Conservation (phyloP, 306 rosid species). For the Delonix regia region DNA sequence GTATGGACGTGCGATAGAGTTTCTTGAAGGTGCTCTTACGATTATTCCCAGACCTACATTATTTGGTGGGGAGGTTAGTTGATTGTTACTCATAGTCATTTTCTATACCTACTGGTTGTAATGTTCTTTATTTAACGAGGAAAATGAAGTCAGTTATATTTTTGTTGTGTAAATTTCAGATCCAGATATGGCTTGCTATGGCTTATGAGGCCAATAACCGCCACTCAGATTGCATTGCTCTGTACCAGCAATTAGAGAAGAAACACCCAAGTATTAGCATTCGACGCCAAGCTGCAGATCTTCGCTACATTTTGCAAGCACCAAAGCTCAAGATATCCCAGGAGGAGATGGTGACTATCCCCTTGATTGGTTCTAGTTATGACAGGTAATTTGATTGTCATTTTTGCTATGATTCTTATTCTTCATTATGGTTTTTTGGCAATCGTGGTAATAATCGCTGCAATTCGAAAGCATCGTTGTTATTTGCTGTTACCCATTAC, state of each 20-base stretch:
- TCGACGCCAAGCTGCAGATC: conserved; percentile 92
- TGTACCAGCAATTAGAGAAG: conserved; percentile 80
- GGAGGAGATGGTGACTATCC: conserved; percentile 96
- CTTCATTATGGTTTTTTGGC: background rate
- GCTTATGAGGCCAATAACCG: conserved; percentile 96
- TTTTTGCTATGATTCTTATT: background rate
- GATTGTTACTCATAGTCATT: background rate
- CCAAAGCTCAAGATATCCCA: conserved; percentile 95
- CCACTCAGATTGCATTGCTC: conserved; percentile 82
- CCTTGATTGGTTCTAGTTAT: conserved; percentile 68
- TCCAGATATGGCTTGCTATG: conserved; percentile 98
- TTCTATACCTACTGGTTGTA: background rate
- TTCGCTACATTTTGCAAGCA: conserved; percentile 93
- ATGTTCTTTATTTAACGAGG: background rate
- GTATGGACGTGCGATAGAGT: conserved; percentile 93
- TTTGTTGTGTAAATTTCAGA: conserved; percentile 50
- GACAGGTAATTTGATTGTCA: conserved; percentile 54
- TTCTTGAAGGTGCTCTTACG: conserved; percentile 91
- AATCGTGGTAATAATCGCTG: background rate
- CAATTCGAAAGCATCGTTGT: background rate
- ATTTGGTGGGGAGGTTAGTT: conserved; percentile 98
- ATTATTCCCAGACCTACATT: conserved; percentile 80
- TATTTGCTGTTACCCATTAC: background rate
- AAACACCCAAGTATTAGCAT: conserved; percentile 76
- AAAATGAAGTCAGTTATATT: background rate